These are phyloP conservation scores for Coemansia sp. DNA, from an alignment of 192 early-diverging fungal genomes.

Conservation along the genomic window DNA sequence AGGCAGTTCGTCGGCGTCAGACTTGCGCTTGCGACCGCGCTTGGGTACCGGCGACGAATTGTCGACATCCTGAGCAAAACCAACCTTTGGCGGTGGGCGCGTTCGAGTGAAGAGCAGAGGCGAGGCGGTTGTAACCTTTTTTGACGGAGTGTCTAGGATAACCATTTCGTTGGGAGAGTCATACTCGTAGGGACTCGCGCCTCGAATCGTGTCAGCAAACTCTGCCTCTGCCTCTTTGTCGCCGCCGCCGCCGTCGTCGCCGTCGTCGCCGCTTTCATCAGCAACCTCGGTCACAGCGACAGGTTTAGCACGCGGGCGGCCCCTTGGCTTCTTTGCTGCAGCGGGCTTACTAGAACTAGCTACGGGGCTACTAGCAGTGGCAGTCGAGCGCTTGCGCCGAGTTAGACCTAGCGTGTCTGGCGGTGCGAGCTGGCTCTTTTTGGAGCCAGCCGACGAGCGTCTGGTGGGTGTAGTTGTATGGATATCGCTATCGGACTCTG, in stretches of 20 bases:
- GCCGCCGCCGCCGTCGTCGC: no score
- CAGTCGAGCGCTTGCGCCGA: constrained; percentile 19
- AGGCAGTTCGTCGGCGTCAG: not conserved
- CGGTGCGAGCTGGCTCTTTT: constrained; percentile 11
- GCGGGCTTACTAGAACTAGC: not conserved
- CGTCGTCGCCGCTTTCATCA: constrained; percentile 1
- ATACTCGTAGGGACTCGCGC: not conserved
- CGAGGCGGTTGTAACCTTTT: not conserved
- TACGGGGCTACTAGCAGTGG: not conserved
- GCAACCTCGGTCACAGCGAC: not conserved
- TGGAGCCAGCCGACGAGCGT: not conserved
- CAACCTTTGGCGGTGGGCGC: constrained; percentile 3
- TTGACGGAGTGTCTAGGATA: constrained; percentile 1
- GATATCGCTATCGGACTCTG: not conserved
- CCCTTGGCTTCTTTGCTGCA: not conserved
- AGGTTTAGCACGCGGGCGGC: not conserved
- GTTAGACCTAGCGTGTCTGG: constrained; percentile 26
- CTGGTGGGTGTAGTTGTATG: constrained; percentile 6
- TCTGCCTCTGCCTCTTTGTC: not conserved
- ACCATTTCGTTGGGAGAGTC: not conserved
- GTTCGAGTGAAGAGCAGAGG: not conserved
- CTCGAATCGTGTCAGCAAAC: constrained; percentile 10
- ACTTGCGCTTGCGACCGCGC: constrained; percentile 40
- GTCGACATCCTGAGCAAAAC: not conserved
- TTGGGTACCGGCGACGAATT: constrained; percentile 9